These are phyloP conservation scores for Pyrenophora graminea DNA, from an alignment of 2,329 filamentous ascomycete species.

Conservation along the genomic window DNA sequence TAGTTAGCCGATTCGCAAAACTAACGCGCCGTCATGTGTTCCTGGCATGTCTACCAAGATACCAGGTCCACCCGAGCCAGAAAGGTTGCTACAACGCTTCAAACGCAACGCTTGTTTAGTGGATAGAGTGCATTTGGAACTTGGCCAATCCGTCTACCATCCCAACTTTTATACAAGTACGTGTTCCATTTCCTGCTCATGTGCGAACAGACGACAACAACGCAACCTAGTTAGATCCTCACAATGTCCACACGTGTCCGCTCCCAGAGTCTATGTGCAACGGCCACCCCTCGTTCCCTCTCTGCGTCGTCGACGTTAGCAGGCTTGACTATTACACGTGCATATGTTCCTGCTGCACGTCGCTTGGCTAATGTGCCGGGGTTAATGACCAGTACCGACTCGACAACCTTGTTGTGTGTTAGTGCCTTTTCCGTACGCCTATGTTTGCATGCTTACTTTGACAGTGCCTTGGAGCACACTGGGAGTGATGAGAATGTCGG, in stretches of 20 bases:
- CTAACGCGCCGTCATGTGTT: slow-evolving; percentile 15
- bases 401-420: slow-evolving; percentile 69
- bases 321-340: slow-evolving; percentile 75
- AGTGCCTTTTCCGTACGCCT: neutral
- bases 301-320: slow-evolving; percentile 64
- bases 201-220: neutral
- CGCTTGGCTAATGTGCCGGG: slow-evolving; percentile 86
- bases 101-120: no score
- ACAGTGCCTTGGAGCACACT: slow-evolving; percentile 85
- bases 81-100: no score
- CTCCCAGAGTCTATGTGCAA: slow-evolving; percentile 78
- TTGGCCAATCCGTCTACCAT: no score
- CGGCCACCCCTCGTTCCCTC: slow-evolving; percentile 56
- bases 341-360: slow-evolving; percentile 82
- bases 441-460: slow-evolving; percentile 61
- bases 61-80: no score
- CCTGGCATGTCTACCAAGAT: neutral
- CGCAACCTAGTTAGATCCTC: slow-evolving; percentile 67
- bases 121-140: no score
- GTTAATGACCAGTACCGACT: slow-evolving; percentile 88
- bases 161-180: neutral
- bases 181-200: neutral
- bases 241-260: slow-evolving; percentile 85
- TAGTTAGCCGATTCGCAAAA: slow-evolving; percentile 12
- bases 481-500: slow-evolving; percentile 82